These are phyloP conservation scores for Physocladia obscura DNA, from an alignment of 192 early-diverging fungal genomes.

Conservation along the genomic window DNA sequence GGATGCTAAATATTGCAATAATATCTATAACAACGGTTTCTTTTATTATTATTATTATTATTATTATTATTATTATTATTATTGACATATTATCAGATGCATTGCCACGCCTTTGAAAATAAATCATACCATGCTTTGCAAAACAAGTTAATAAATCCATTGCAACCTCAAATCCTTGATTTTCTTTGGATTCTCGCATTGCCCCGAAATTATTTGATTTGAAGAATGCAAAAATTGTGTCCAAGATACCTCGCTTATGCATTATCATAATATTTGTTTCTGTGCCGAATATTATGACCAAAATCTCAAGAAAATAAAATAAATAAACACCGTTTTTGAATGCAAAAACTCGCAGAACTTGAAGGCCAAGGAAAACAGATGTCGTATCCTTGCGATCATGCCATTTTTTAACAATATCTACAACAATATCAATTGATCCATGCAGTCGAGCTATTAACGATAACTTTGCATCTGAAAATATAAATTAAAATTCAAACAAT, in stretches of 20 bases:
- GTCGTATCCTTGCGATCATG: constrained; percentile 39
- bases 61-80: too few species aligned
- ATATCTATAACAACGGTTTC: constrained; percentile 27
- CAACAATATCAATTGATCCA: constrained; percentile 33
- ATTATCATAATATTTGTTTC: constrained; percentile 44
- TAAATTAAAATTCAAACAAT: not conserved
- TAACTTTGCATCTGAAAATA: constrained; percentile 38
- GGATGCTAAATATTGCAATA: constrained; percentile 18
- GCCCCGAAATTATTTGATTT: constrained; percentile 10
- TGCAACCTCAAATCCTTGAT: constrained; percentile 21
- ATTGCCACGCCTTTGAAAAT: too few species aligned
- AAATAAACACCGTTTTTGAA: constrained; percentile 39
- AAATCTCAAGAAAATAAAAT: constrained; percentile 7
- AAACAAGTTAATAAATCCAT: constrained; percentile 37
- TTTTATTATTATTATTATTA: not conserved
- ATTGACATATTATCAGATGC: too few species aligned
- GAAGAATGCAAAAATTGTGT: constrained; percentile 21
- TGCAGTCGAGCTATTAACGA: constrained; percentile 42
- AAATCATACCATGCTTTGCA: constrained; percentile 33
- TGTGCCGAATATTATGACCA: not conserved
- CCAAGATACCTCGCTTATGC: constrained; percentile 38
- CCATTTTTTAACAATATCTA: constrained; percentile 38
- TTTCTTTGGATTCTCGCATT: not conserved
- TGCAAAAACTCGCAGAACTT: constrained; percentile 33
- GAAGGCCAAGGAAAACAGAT: constrained; percentile 30